Evolutionary conservation across 179 eudicot species (phyloP).

Genomic region (Beta lomatogona): DNA sequence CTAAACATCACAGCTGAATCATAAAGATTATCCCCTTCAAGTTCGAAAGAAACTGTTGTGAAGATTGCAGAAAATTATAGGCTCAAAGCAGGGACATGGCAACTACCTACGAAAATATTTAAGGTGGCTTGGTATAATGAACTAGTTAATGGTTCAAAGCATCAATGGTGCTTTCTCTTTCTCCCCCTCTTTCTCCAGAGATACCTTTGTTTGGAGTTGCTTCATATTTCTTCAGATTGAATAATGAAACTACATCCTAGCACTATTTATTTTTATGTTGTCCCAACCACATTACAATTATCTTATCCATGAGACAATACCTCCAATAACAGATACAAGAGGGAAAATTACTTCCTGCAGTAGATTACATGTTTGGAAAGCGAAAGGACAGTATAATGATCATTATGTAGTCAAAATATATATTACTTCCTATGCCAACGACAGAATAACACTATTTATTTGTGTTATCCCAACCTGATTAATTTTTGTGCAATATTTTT

Average conservation of each 20-base stretch:
- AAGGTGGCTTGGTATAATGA: neutral
- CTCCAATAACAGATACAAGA: no score
- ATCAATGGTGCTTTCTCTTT: neutral
- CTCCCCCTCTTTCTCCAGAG: neutral
- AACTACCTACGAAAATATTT: neutral
- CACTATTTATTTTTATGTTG: no score
- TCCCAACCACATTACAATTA: no score
- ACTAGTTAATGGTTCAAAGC: neutral
- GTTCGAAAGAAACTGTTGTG: neutral
- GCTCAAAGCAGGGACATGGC: neutral
- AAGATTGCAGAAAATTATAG: neutral
- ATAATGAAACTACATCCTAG: neutral
- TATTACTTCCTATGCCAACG: no score
- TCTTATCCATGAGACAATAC: no score
- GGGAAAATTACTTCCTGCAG: no score
- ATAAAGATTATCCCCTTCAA: slow-evolving; percentile 82
- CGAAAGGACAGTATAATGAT: no score
- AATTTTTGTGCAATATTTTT: no score
- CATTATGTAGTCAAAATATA: no score
- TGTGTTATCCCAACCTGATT: no score
- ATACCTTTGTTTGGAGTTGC: neutral
- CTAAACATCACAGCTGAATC: slow-evolving; percentile 78
- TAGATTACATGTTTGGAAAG: no score
- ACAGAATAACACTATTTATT: no score
- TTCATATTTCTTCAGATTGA: neutral